phyloP scores from a whole-genome alignment of 2,329 filamentous ascomycete genomes.

The Clonostachys rhizophaga region DNA sequence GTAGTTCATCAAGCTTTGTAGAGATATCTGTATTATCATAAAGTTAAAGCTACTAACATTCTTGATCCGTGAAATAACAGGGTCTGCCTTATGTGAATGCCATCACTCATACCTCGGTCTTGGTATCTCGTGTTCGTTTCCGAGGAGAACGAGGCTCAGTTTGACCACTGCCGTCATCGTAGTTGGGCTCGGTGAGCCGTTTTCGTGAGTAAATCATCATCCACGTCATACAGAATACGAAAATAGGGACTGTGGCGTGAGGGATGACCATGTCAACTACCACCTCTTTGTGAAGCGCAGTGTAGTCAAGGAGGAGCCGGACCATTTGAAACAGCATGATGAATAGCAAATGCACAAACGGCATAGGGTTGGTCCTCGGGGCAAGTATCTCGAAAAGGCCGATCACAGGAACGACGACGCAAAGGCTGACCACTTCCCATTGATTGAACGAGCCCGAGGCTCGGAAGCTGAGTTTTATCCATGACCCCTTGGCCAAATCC shows the following conservation, averaged over 20 bases:
- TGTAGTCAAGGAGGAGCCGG: too few relatives aligned
- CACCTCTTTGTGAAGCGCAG: too few relatives aligned
- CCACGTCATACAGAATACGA: slow-evolving; percentile 51
- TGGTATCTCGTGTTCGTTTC: not conserved
- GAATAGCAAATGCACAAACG: slow-evolving; percentile 60
- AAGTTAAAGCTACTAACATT: too few relatives aligned
- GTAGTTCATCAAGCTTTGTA: too few relatives aligned
- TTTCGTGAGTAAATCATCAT: slow-evolving; percentile 42
- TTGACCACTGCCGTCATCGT: slow-evolving; percentile 35
- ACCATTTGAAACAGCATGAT: slow-evolving; percentile 5
- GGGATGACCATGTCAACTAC: slow-evolving; percentile 36
- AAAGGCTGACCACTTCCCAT: slow-evolving; percentile 68
- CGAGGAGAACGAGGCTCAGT: slow-evolving; percentile 8
- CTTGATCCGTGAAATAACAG: not conserved
- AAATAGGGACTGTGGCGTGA: slow-evolving; percentile 44
- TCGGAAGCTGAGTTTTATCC: slow-evolving; percentile 14
- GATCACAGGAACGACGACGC: slow-evolving; percentile 68
- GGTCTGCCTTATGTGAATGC: not conserved
- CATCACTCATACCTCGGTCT: not conserved
- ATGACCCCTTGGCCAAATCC: slow-evolving; percentile 46
- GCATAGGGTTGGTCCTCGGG: slow-evolving; percentile 56
- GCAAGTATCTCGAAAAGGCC: slow-evolving; percentile 71
- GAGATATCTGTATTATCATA: not conserved
- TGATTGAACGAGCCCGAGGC: slow-evolving; percentile 41
- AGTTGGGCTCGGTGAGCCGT: slow-evolving; percentile 41